phyloP scores from a whole-genome alignment of 2,329 filamentous ascomycete species.

The Fusarium pseudoanthophilum region DNA sequence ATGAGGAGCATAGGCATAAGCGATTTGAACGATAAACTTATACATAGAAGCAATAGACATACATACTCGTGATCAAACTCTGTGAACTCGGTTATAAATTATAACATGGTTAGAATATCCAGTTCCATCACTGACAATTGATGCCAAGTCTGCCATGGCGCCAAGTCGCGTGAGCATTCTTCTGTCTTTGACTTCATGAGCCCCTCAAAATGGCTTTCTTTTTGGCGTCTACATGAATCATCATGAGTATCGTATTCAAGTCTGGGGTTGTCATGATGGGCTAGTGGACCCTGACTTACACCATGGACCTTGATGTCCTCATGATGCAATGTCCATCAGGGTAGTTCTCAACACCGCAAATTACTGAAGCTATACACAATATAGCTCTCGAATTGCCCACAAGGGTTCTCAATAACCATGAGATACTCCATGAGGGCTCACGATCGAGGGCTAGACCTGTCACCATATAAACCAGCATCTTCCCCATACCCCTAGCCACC shows the following conservation, averaged over 20 bases:
- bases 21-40: not conserved
- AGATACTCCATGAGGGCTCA: not conserved
- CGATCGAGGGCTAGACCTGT: not conserved
- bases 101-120: too few species aligned
- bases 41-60: not conserved
- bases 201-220: fast-evolving
- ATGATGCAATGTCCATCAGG: conserved; percentile 38
- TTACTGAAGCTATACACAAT: not conserved
- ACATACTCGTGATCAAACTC: not conserved
- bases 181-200: not conserved
- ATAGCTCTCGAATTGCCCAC: not conserved
- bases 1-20: not conserved
- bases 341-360: conserved; percentile 7
- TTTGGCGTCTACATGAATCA: not conserved
- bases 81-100: too few species aligned
- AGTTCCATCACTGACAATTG: not conserved
- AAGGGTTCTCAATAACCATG: conserved; percentile 17
- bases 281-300: conserved; percentile 13
- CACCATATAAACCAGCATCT: conserved; percentile 9
- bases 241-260: not conserved
- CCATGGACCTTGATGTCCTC: conserved; percentile 33
- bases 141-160: not conserved
- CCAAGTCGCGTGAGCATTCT: not conserved
- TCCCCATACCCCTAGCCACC: not conserved
- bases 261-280: conserved; percentile 6